A percentile compares a stretch with the other conserved stretches of the same genome.
Conservation (phyloP, 2,329 filamentous ascomycete genomes). For the Colletotrichum sp. region DNA sequence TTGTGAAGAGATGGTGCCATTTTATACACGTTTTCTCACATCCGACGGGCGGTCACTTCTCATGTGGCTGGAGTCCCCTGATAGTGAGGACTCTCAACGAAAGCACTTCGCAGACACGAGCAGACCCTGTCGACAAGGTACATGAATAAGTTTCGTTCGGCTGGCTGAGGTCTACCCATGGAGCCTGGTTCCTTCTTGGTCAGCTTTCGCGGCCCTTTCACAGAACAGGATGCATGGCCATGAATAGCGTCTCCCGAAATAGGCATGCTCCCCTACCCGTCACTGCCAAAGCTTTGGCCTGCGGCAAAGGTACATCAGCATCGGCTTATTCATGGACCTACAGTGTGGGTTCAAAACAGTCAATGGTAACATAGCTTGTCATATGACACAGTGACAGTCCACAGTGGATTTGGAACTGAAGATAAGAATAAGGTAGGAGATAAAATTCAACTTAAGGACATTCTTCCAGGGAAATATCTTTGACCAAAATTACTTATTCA, state of each 20-base stretch:
- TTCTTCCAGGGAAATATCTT: too few relatives aligned
- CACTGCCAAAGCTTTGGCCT: too few relatives aligned
- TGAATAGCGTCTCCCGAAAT: neutral
- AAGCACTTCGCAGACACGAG: neutral
- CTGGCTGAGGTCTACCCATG: fast-evolving
- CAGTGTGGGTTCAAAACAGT: too few relatives aligned
- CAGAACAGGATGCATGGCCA: neutral
- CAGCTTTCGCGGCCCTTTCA: neutral
- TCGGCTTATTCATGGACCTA: fast-evolving
- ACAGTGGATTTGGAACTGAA: too few relatives aligned
- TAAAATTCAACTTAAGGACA: too few relatives aligned
- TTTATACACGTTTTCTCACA: neutral
- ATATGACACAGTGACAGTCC: too few relatives aligned
- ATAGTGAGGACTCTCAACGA: neutral
- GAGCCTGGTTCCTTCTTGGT: neutral
- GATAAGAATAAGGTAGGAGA: too few relatives aligned
- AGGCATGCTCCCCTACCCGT: too few relatives aligned
- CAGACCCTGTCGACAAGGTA: neutral
- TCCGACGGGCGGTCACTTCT: neutral
- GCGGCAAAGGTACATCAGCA: too few relatives aligned
- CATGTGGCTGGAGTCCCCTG: fast-evolving
- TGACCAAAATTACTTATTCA: too few relatives aligned
- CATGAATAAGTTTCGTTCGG: neutral
- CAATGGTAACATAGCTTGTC: too few relatives aligned
- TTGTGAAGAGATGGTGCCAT: neutral